Base-by-base conservation (phyloP, 164 flowering plant genomes). In the Hamamelis virginiana region DNA sequence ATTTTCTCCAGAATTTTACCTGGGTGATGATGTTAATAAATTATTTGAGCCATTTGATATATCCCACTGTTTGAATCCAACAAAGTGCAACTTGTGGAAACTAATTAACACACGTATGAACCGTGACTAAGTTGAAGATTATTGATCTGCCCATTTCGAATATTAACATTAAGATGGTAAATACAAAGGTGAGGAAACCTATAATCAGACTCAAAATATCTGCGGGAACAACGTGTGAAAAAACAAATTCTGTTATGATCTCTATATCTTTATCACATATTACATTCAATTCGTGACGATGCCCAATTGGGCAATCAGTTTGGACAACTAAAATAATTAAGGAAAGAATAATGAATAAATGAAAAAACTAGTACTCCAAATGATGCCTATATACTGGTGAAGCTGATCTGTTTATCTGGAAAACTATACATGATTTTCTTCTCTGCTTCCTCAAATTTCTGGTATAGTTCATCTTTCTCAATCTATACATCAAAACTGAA, bases 341-440 rank as follows among this genome's bases (percentile, higher is more conserved):
- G 16, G 18, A 75, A 67, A 67, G 62, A 70, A 61, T 51, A 68
- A 75, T 55, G 68, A 71, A 75, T 67, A n/a, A 57, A 75, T 63
- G 46, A 55, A 75, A n/a, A 55, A 22, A 21, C 59, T 25, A 55
- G 38, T 44, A 50, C 69, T 48, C 28, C 56, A 55, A 38, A 22
- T 43, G 55, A 59, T 61, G n/a, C 28, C 47, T 58, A n/a, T 52
- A 22, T 61, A 1, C 57, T 27, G 3, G 46, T 51, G 43, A 12
- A 22, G 18, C 48, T 26, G 38, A 47, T 12, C 27, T 10, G 55
- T 18, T n/a, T 51, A 11, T 25, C 4, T 26, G 11, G 9, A 3
- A 55, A 55, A 23, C 45, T 50, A 16, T 44, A 41, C 41, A 44
- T 43, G 19, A 15, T 4, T 12, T 22, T 25, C 57, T 16, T 28